Percentiles rank a stretch among this genome's conserved stretches.
phyloP scores from a whole-genome alignment of 2,329 filamentous ascomycete species.

The Xylaria sp. region DNA sequence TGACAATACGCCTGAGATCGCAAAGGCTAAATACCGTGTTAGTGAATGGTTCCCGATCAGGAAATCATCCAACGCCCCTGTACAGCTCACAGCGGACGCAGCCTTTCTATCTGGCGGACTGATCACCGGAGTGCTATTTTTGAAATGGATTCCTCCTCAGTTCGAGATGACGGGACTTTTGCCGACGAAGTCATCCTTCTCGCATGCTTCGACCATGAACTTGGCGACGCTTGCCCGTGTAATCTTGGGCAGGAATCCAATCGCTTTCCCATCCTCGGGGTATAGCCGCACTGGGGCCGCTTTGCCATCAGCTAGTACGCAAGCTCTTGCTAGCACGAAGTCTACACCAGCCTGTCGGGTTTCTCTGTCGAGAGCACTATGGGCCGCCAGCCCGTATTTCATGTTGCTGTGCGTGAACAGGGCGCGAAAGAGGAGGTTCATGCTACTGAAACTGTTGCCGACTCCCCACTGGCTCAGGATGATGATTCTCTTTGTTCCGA shows the following conservation, averaged over 20 bases:
- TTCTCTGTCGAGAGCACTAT: constrained; percentile 58
- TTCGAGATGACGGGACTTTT: constrained; percentile 60
- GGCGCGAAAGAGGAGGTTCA: constrained; percentile 55
- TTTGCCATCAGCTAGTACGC: constrained; percentile 56
- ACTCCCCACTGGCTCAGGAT: constrained; percentile 63
- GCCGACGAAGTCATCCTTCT: constrained; percentile 55
- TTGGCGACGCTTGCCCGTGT: constrained; percentile 55
- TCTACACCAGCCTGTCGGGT: constrained; percentile 51
- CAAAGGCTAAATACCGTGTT: neutral
- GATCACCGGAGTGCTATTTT: too few relatives aligned
- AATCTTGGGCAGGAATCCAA: constrained; percentile 54
- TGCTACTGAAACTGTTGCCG: constrained; percentile 56
- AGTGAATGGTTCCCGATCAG: neutral
- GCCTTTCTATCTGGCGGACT: neutral
- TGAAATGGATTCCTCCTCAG: constrained; percentile 35
- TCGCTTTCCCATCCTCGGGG: constrained; percentile 56
- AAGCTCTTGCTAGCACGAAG: constrained; percentile 59
- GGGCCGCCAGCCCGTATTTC: constrained; percentile 59
- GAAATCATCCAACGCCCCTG: neutral
- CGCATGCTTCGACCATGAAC: constrained; percentile 58
- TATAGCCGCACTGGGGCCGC: constrained; percentile 53
- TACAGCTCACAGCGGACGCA: neutral
- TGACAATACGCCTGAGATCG: neutral
- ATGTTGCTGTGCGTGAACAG: constrained; percentile 61
- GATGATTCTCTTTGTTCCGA: constrained; percentile 56